Percentiles rank a stretch among this genome's conserved stretches.
Evolutionary conservation across 1,284 basidiomycete genomes (phyloP).

Genomic region (Sutorius eximius): DNA sequence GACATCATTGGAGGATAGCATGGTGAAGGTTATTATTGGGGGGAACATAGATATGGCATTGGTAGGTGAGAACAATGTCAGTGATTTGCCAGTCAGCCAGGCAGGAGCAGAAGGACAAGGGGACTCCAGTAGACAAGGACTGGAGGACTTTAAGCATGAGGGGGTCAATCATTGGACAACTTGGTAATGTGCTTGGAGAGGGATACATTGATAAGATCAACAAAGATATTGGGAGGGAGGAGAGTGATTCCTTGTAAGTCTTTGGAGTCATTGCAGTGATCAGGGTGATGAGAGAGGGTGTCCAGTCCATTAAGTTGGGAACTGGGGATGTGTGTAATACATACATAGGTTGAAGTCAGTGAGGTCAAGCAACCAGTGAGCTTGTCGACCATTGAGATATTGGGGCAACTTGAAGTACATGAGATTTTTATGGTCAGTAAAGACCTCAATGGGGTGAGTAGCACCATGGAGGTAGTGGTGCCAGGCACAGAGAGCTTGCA

Average conservation of each 20-base stretch:
- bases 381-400: background rate
- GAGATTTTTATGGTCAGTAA: too few relatives aligned
- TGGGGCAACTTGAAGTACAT: background rate
- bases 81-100: background rate
- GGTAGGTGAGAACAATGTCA: background rate
- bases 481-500: background rate
- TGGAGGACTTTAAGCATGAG: too few relatives aligned
- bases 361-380: background rate
- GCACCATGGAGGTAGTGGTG: background rate
- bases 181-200: background rate
- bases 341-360: background rate
- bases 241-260: too few relatives aligned
- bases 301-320: background rate
- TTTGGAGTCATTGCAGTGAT: too few relatives aligned
- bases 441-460: too few relatives aligned
- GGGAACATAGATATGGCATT: background rate
- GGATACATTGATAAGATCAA: too few relatives aligned
- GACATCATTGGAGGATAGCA: too few relatives aligned
- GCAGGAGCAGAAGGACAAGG: fast-evolving
- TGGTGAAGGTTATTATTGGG: background rate
- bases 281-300: background rate
- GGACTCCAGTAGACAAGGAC: background rate
- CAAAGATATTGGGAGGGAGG: too few relatives aligned
- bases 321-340: background rate
- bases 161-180: too few relatives aligned